Evolutionary conservation across 176 grass and related monocot species (phyloP).

Genomic region (Saccharum officinarum): DNA sequence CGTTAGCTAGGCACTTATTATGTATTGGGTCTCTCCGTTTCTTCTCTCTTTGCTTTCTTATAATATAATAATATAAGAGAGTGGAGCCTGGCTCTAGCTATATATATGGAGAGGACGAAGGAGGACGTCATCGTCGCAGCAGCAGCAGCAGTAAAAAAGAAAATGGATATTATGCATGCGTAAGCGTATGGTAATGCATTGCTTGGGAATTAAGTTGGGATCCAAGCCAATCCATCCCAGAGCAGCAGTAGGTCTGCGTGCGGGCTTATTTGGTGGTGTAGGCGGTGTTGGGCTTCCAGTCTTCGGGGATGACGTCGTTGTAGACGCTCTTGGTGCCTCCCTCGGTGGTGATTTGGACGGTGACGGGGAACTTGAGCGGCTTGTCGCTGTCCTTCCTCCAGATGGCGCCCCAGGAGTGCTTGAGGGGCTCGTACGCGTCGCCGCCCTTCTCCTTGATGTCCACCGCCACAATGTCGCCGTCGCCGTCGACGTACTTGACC

Average conservation of each 20-base stretch:
- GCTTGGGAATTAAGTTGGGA: neutral
- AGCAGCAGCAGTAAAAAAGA: neutral
- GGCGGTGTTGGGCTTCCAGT: neutral
- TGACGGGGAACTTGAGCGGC: slow-evolving; percentile 31
- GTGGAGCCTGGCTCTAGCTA: neutral
- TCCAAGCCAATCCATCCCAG: no score
- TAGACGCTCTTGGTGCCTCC: slow-evolving; percentile 24
- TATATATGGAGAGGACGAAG: neutral
- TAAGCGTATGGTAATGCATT: no score
- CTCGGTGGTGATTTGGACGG: neutral
- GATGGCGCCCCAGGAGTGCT: slow-evolving; percentile 59
- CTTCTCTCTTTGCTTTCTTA: neutral
- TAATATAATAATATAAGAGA: neutral
- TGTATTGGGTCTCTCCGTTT: no score
- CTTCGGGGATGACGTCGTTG: neutral
- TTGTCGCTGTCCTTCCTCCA: slow-evolving; percentile 54
- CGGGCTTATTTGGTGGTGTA: neutral
- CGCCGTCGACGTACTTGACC: slow-evolving; percentile 47
- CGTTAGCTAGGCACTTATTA: no score
- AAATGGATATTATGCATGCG: neutral
- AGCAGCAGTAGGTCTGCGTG: no score
- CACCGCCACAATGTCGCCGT: slow-evolving; percentile 48
- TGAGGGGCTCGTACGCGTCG: slow-evolving; percentile 34
- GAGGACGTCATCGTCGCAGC: neutral
- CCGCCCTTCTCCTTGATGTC: slow-evolving; percentile 44